phyloP scores from a whole-genome alignment of 1,284 basidiomycete species.

The Tranzscheliella williamsii region DNA sequence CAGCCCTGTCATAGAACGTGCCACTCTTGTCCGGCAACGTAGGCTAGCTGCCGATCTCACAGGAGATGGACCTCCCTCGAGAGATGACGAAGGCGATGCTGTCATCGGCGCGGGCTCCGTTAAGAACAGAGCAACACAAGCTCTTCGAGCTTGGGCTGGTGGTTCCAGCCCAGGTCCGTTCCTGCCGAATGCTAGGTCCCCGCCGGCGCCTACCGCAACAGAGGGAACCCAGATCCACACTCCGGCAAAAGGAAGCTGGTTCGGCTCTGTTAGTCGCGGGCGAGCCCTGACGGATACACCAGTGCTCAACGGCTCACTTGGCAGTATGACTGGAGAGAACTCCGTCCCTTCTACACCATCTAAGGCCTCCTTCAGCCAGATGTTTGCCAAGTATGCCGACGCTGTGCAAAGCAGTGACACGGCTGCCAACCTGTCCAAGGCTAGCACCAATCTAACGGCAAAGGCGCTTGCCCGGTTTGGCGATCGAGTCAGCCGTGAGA shows the following conservation, averaged over 20 bases:
- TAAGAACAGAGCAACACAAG: conserved; percentile 25
- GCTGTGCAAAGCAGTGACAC: conserved; percentile 56
- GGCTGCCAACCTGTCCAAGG: conserved; percentile 55
- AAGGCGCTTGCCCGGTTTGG: conserved; percentile 49
- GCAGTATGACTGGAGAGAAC: conserved; percentile 6
- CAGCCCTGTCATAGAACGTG: conserved; percentile 46
- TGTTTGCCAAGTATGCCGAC: conserved; percentile 47
- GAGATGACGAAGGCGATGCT: conserved; percentile 27
- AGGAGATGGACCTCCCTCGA: conserved; percentile 43
- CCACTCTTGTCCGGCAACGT: conserved; percentile 41
- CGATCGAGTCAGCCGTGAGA: conserved; percentile 30
- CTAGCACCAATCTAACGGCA: conserved; percentile 54
- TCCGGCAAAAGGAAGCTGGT: conserved; percentile 27
- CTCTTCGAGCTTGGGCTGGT: conserved; percentile 28
- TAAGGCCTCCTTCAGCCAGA: conserved; percentile 19
- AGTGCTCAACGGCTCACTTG: conserved; percentile 17
- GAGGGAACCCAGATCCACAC: conserved; percentile 1
- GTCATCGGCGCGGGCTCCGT: conserved; percentile 4
- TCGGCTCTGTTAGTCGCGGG: conserved; percentile 5
- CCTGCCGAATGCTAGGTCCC: background rate
- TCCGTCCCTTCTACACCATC: conserved; percentile 20
- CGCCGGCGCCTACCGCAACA: background rate
- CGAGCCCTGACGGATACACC: conserved; percentile 3
- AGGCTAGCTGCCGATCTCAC: conserved; percentile 49
- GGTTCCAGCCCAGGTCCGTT: background rate